phyloP scores from a whole-genome alignment of 1,284 basidiomycete genomes.

The Heterobasidion occidentale region DNA sequence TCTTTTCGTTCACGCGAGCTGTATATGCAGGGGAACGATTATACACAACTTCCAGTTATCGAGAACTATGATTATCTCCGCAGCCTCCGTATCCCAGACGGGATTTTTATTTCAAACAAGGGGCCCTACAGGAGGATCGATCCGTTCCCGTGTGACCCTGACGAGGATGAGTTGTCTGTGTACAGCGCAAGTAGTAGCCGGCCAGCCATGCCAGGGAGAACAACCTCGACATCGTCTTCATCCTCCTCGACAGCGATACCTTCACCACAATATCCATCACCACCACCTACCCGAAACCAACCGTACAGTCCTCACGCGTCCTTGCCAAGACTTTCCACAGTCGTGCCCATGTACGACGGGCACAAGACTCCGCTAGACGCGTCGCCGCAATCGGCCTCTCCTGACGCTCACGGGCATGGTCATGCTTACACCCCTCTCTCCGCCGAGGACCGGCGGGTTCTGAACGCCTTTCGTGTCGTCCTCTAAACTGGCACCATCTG shows the following conservation, averaged over 20 bases:
- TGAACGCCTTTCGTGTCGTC: slow-evolving; percentile 47
- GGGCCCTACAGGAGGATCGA: slow-evolving; percentile 17
- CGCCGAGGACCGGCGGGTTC: slow-evolving; percentile 47
- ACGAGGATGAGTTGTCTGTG: slow-evolving; percentile 14
- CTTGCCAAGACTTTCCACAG: slow-evolving; percentile 12
- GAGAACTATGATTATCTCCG: slow-evolving; percentile 66
- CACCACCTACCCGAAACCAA: neutral
- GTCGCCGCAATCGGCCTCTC: neutral
- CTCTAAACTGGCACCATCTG: slow-evolving; percentile 23
- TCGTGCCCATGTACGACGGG: slow-evolving; percentile 13
- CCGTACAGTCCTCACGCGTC: slow-evolving; percentile 2
- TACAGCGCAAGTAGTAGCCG: slow-evolving; percentile 12
- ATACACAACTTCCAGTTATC: slow-evolving; percentile 54
- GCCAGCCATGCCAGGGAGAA: slow-evolving; percentile 21
- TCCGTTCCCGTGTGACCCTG: slow-evolving; percentile 18
- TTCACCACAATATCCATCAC: slow-evolving; percentile 1
- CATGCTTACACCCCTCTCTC: slow-evolving; percentile 40
- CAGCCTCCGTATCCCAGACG: slow-evolving; percentile 50
- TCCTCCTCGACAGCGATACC: slow-evolving; percentile 14
- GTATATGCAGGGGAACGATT: slow-evolving; percentile 50
- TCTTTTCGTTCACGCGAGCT: slow-evolving; percentile 1
- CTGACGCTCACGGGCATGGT: slow-evolving; percentile 5
- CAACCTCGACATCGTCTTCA: slow-evolving; percentile 25
- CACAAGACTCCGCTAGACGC: slow-evolving; percentile 13
- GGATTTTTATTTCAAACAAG: slow-evolving; percentile 60